These are phyloP conservation scores for Talaromyces sp. DNA, from an alignment of 2,329 filamentous ascomycete genomes.

Conservation along the genomic window DNA sequence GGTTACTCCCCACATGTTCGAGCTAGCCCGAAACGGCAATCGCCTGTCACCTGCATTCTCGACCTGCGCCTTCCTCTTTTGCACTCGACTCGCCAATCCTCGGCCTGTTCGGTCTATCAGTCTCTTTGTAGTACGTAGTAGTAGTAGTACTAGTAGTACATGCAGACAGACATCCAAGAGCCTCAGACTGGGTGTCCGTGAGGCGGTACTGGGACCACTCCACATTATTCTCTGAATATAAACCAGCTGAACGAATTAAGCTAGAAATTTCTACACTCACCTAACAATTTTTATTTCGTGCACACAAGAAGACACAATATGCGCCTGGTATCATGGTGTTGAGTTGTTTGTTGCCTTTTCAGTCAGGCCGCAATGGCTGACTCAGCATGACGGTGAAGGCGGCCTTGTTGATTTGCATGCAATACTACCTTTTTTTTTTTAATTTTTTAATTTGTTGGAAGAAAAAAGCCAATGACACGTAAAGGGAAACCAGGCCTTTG, in stretches of 20 bases:
- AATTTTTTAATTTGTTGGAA: not conserved
- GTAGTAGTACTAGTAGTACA: not conserved
- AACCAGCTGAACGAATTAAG: too few relatives aligned
- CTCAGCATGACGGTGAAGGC: constrained; percentile 10
- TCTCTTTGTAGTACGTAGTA: too few relatives aligned
- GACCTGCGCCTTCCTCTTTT: not conserved
- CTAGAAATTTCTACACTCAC: not conserved
- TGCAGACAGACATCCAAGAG: not conserved
- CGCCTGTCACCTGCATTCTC: not conserved
- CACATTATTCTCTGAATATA: too few relatives aligned
- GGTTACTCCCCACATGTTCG: not conserved
- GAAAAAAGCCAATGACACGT: not conserved
- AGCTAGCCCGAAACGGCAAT: not conserved
- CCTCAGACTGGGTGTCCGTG: not conserved
- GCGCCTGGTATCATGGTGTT: not conserved
- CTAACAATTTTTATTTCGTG: not conserved
- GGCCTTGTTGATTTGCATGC: not conserved
- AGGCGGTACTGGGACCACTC: not conserved
- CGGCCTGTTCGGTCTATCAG: too few relatives aligned
- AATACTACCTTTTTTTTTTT: not conserved
- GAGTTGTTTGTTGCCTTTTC: not conserved
- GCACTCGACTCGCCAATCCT: not conserved
- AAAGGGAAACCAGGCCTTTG: not conserved
- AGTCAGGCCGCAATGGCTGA: constrained; percentile 4
- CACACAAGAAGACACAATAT: not conserved